Base-by-base conservation (phyloP, 257 asterid species). In the Nyctanthes arbortristis region DNA sequence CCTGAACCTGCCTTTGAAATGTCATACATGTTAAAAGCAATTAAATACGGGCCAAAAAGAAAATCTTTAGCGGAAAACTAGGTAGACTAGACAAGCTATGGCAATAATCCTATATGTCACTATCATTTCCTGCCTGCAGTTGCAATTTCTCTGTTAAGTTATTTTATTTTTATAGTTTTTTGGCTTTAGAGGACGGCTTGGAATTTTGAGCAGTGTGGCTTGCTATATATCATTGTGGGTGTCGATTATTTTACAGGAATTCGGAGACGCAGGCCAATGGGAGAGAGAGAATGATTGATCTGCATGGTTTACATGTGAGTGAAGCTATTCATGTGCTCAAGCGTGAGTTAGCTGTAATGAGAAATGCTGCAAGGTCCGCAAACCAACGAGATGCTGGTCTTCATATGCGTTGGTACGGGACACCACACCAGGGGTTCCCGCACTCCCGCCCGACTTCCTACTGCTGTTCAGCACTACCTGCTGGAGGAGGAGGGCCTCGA, bases 351-450 rank as follows among this genome's bases (percentile, higher is more conserved):
- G 80, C 93, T 18, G 80, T 80, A 60, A 69, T 88, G 84, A 84
- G 79, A 81, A 91, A 86, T 30, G 91, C 93, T 36, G 99, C 99
- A 37, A 80, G 99, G 70, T 75, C 89, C 2, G 82, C 89, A 78
- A 90, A 85, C 67, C 97, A 89, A 67, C 84, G 86, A 4, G n/a
- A 63, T 94, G 74, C 96, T 89, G 16, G 95, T 87, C 31, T 91
- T 84, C 86, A 86, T 94, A 63, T 91, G 97, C 32, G 99, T 94
- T 18, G 99, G 99, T 63, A 91, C 99, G 0, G 99, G 97, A 18
- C 97, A 94, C 61, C 99, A 91, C 88, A 89, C 93, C 2, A 84
- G 92, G 84, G 99, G 99, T 6, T 72, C 97, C 0, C 88, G 93
- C 5, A 88, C 97, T 40, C 97, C 97, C 2, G 91, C 92, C 52